Base-by-base conservation (phyloP, 192 early-diverging fungal species). In the Entomortierella lignicola region DNA sequence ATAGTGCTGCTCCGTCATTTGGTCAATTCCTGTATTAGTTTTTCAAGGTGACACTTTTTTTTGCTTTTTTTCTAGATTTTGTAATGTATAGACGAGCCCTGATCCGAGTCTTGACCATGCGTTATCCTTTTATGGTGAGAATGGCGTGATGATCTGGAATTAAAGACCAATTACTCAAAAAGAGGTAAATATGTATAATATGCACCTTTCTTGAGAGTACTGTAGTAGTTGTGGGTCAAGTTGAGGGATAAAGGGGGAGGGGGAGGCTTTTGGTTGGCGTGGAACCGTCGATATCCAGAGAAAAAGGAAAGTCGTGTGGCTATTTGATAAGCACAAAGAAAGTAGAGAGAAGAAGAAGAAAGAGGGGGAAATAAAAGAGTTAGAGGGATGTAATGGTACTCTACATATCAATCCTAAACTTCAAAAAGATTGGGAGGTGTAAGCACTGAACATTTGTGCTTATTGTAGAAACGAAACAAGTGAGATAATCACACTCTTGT, bases 1-100 rank as follows among this genome's bases (percentile, higher is more conserved):
- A 52, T 79, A 79, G 12, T 79, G 75, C 63, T 69, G 74, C 53
- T 72, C 70, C 34, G 61, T 59, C 70, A 72, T 72, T n/a, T 43
- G 61, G 20, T 72, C 61, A 72, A 58, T 26, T 54, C 5, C 3
- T 13, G 12, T 3, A 56, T 34, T 21, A 31, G 17, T 42, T 6
- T 31, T 3, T 55, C 8, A 32, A 43, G 31, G 61, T 18, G 29
- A 64, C 64, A 51, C 72, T 55, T 55, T 73, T 71, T 73, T 73
- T 65, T 47, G 57, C 51, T 74, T 41, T 57, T 66, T 77, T 77
- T 67, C 54, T 65, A 55, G 57, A 55, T 68, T 43, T 55, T 48
- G 52, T 61, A 43, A 53, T 34, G 58, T 63, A 55, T 56, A 62
- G 52, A 44, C 52, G 72, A 25, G 41, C 21, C 23, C 37, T 39